Conservation (phyloP, 2,329 filamentous ascomycete species). For the Colletotrichum viniferum region DNA sequence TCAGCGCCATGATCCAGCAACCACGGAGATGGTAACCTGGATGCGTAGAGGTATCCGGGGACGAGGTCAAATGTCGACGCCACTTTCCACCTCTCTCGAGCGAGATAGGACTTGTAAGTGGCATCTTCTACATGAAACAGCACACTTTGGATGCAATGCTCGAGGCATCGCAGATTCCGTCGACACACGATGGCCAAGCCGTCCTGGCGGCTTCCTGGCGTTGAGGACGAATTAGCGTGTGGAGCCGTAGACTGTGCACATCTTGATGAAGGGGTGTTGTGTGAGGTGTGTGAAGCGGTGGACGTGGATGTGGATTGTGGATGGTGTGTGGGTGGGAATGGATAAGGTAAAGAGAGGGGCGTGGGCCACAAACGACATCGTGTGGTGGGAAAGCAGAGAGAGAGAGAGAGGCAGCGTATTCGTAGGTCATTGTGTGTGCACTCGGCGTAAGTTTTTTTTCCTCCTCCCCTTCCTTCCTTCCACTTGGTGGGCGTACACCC, state of each 20-base stretch:
- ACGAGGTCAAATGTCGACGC: background rate
- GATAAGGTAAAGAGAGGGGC: background rate
- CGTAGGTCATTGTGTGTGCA: background rate
- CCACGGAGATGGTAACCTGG: background rate
- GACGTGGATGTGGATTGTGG: background rate
- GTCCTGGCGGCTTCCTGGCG: conserved; percentile 1
- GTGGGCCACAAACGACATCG: background rate
- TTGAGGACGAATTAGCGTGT: conserved; percentile 12
- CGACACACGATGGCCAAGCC: conserved; percentile 8
- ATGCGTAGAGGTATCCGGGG: background rate
- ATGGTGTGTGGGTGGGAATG: background rate
- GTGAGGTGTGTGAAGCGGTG: conserved; percentile 4
- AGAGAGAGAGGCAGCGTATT: background rate
- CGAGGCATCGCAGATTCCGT: background rate
- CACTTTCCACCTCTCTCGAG: background rate
- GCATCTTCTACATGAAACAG: conserved; percentile 19
- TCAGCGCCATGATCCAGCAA: background rate
- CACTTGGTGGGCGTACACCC: background rate
- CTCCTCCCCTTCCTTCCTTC: background rate
- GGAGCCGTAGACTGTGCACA: conserved; percentile 9
- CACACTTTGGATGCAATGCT: background rate
- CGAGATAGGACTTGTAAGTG: background rate
- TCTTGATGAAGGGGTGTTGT: conserved; percentile 16
- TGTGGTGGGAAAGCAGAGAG: background rate
- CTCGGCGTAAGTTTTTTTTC: background rate